Base-by-base conservation (phyloP, 306 rosid species). In the Cicer bijugum region DNA sequence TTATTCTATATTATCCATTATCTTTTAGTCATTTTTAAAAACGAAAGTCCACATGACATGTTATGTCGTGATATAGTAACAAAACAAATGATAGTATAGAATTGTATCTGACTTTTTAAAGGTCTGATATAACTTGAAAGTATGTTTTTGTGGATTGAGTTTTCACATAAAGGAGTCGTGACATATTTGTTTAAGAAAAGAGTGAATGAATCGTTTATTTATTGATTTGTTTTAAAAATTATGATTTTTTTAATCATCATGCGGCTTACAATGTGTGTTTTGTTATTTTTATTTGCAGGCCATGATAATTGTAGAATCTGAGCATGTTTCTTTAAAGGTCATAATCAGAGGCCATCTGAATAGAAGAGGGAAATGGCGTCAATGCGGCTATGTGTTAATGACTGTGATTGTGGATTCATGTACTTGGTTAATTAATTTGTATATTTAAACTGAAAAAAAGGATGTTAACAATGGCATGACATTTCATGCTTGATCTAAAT, bases 291-390 rank as follows among this genome's bases (percentile, higher is more conserved):
- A 16, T 48, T 69, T 81, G 62, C 74, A 81, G 84, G 84, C 73
- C 67, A 68, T 74, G 84, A 53, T 61, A 68, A 61, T 51, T 80
- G 84, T 57, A 68, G 9, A 75, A 68, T 80, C 76, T 75, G 28
- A 80, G 71, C 39, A 23, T 42, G 43, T 35, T 6, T 10, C 28
- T 53, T 37, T 17, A 17, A 79, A 53, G 78, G 19, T 48, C 60
- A 63, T 53, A 7, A 64, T 37, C 12, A 8, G 48, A 56, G 67
- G 28, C 2, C 17, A 43, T 46, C 6, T 40, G 5, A 8, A 8
- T 70, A 52, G 51, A 15, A 71, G 67, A 58, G 28, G 63, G 52
- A 8, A 48, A 15, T 12, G 19, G 14, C 9, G 47, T 47, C 47
- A 5, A 37, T 47, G 39, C 67, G 65, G 71, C 37, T 56, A 3